phyloP scores from a whole-genome alignment of 1,284 basidiomycete species.

The Sporisorium exsertum region DNA sequence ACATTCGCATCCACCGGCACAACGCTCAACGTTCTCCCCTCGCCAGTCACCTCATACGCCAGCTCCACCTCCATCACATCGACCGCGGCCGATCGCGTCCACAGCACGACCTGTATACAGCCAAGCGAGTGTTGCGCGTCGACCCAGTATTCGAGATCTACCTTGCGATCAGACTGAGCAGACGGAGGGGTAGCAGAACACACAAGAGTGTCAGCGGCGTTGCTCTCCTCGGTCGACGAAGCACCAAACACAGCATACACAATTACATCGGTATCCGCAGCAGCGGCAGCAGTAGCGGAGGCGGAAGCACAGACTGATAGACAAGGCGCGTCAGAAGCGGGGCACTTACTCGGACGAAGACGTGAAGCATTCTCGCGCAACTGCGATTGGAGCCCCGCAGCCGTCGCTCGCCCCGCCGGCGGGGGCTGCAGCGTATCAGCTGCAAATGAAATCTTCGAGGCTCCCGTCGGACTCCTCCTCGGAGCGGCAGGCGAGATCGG shows the following conservation, averaged over 20 bases:
- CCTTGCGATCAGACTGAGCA: slow-evolving; percentile 17
- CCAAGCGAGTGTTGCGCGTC: slow-evolving; percentile 47
- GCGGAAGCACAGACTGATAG: slow-evolving; percentile 12
- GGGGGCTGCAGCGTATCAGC: slow-evolving; percentile 16
- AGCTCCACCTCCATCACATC: slow-evolving; percentile 8
- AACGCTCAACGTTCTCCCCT: slow-evolving; percentile 14
- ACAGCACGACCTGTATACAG: slow-evolving; percentile 36
- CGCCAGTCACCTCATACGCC: slow-evolving; percentile 9
- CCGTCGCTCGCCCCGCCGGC: slow-evolving; percentile 11
- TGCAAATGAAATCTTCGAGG: slow-evolving; percentile 28
- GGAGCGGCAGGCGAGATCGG: slow-evolving; percentile 21
- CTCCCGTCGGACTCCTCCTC: slow-evolving; percentile 4
- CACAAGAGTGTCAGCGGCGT: slow-evolving; percentile 28
- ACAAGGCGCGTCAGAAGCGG: neutral
- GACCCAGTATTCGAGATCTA: slow-evolving; percentile 40
- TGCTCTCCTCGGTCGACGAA: slow-evolving; percentile 2
- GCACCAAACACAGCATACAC: slow-evolving; percentile 7
- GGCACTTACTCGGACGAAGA: slow-evolving; percentile 28
- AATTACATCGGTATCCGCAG: slow-evolving; percentile 16
- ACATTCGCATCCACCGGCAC: slow-evolving; percentile 6
- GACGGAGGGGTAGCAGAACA: neutral
- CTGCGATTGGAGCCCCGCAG: slow-evolving; percentile 24
- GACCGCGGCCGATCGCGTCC: neutral
- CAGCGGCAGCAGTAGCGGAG: slow-evolving; percentile 9
- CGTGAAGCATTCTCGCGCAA: slow-evolving; percentile 10